These are phyloP conservation scores for Fraxinus xanthoxyloides DNA, from an alignment of 305 asterid species.

Conservation along the genomic window DNA sequence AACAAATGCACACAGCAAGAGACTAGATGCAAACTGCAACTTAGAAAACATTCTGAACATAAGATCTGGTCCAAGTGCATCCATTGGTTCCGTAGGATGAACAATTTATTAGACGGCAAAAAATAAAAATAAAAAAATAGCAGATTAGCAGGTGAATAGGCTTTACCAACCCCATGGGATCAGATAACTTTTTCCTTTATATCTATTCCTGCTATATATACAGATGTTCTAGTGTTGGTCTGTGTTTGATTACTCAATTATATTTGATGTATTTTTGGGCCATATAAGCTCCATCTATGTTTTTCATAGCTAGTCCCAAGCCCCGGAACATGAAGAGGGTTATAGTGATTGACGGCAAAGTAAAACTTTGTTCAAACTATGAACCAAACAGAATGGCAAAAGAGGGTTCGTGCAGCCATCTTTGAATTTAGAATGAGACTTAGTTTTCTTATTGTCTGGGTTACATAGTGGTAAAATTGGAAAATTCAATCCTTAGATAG, in stretches of 20 bases:
- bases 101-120: conserved; percentile 2
- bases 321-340: neutral
- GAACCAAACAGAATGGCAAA: neutral
- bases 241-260: neutral
- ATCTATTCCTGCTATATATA: neutral
- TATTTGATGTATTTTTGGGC: neutral
- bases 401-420: neutral
- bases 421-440: neutral
- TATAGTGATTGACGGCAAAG: neutral
- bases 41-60: neutral
- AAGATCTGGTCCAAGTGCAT: neutral
- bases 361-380: neutral
- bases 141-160: neutral
- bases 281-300: neutral
- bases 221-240: neutral
- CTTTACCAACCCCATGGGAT: neutral
- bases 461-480: conserved; percentile 21
- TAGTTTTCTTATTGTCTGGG: neutral
- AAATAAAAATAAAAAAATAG: neutral
- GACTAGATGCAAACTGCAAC: neutral
- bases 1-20: conserved; percentile 1
- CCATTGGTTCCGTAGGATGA: neutral
- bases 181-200: neutral
- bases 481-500: conserved; percentile 3
- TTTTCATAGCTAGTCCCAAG: neutral